phyloP scores from a whole-genome alignment of 2,329 filamentous ascomycete genomes.

The Stachybotrys chlorohalonatus region DNA sequence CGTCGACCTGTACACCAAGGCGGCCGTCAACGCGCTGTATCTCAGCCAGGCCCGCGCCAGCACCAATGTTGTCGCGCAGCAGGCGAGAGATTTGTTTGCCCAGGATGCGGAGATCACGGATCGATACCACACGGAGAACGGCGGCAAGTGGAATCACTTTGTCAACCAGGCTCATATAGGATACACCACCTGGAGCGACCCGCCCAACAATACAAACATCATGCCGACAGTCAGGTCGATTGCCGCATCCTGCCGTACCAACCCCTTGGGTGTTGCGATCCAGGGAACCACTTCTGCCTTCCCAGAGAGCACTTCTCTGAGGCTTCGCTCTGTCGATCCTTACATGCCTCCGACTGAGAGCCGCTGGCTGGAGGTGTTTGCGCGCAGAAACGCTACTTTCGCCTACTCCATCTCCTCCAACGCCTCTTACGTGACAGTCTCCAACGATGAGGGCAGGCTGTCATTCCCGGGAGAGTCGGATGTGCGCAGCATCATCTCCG shows the following conservation, averaged over 20 bases:
- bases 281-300: not conserved
- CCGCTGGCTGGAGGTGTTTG: conserved; percentile 2
- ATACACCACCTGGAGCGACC: conserved; percentile 40
- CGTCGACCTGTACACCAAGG: conserved; percentile 35
- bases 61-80: conserved; percentile 23
- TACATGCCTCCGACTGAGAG: not conserved
- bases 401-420: conserved; percentile 36
- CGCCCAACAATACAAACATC: conserved; percentile 32
- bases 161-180: conserved; percentile 39
- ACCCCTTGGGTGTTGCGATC: not conserved
- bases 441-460: conserved; percentile 40
- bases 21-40: conserved; percentile 42
- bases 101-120: conserved; percentile 32
- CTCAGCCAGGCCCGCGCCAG: conserved; percentile 32
- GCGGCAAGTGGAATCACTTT: conserved; percentile 30
- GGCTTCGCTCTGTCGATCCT: not conserved
- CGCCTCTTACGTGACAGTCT: conserved; percentile 42
- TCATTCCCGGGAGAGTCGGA: conserved; percentile 22
- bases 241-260: too few species aligned
- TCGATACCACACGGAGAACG: conserved; percentile 31
- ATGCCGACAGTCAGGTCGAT: conserved; percentile 21
- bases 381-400: conserved; percentile 1
- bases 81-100: conserved; percentile 28
- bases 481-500: conserved; percentile 5
- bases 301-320: conserved; percentile 19